Percentiles rank a stretch among this genome's conserved stretches.
These are phyloP conservation scores for Rusavskia elegans DNA, from an alignment of 495 filamentous ascomycete genomes.

Conservation along the genomic window DNA sequence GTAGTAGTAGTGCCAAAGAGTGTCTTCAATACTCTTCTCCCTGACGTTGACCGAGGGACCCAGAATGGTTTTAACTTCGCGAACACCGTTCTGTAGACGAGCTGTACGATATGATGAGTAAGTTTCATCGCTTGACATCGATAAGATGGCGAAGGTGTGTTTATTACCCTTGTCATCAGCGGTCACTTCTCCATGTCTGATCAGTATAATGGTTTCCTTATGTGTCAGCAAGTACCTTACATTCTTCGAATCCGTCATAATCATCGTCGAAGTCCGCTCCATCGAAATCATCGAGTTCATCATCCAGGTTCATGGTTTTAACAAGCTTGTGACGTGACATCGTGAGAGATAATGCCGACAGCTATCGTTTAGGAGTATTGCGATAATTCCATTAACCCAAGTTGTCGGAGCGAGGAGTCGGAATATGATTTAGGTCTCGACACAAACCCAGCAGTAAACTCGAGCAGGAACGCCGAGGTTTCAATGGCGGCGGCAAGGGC, in stretches of 20 bases:
- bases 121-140: background rate
- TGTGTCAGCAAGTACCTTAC: conserved; percentile 1
- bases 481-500: no score
- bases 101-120: conserved; percentile 7
- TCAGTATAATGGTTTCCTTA: background rate
- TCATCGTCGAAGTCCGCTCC: conserved; percentile 28
- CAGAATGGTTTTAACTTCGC: conserved; percentile 36
- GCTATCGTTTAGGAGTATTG: no score
- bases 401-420: no score
- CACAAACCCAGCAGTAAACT: no score
- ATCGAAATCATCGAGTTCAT: conserved; percentile 47
- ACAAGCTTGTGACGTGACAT: conserved; percentile 51
- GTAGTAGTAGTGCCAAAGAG: conserved; percentile 91
- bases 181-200: conserved; percentile 27
- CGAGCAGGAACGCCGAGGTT: no score
- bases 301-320: conserved; percentile 42
- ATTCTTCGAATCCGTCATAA: conserved; percentile 14
- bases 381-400: no score
- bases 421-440: no score
- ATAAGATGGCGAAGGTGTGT: background rate
- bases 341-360: conserved; percentile 1
- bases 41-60: conserved; percentile 36
- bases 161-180: conserved; percentile 42
- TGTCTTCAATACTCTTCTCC: conserved; percentile 65
- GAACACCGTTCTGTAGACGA: conserved; percentile 39